A percentile compares a stretch with the other conserved stretches of the same genome.
Evolutionary conservation across 768 basidiomycete genomes (phyloP).

Genomic region (Amanita polypyramis): DNA sequence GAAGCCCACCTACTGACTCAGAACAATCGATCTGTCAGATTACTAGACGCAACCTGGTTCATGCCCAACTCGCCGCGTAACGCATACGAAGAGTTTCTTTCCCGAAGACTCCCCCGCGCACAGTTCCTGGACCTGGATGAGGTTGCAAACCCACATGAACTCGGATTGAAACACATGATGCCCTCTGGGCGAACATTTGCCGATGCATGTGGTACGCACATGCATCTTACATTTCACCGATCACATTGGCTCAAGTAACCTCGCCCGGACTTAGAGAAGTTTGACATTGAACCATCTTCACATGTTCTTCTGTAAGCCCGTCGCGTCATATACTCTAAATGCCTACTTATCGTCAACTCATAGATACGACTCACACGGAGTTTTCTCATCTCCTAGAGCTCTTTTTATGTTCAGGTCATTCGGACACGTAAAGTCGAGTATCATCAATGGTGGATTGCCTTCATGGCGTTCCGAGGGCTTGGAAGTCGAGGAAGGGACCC

Average conservation of each 20-base stretch:
- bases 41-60: constrained; percentile 83
- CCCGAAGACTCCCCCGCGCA: constrained; percentile 60
- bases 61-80: constrained; percentile 84
- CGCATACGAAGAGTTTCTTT: constrained; percentile 55
- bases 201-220: constrained; percentile 72
- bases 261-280: constrained; percentile 28
- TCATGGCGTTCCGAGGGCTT: constrained; percentile 64
- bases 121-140: constrained; percentile 74
- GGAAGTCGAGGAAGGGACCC: constrained; percentile 32
- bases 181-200: constrained; percentile 65
- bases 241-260: too few relatives aligned
- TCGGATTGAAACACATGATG: constrained; percentile 93
- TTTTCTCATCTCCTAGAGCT: constrained; percentile 89
- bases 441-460: constrained; percentile 90
- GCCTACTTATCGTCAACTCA: constrained; percentile 4
- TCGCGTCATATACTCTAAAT: background rate
- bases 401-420: constrained; percentile 92
- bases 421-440: constrained; percentile 76
- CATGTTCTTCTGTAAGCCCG: constrained; percentile 71
- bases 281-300: constrained; percentile 63
- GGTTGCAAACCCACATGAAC: constrained; percentile 60
- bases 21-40: constrained; percentile 24
- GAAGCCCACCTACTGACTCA: constrained; percentile 30
- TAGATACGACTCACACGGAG: constrained; percentile 84
- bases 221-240: constrained; percentile 7